These are phyloP conservation scores for Leavenworthia alabamica DNA, from an alignment of 345 rosid genomes.

Conservation along the genomic window DNA sequence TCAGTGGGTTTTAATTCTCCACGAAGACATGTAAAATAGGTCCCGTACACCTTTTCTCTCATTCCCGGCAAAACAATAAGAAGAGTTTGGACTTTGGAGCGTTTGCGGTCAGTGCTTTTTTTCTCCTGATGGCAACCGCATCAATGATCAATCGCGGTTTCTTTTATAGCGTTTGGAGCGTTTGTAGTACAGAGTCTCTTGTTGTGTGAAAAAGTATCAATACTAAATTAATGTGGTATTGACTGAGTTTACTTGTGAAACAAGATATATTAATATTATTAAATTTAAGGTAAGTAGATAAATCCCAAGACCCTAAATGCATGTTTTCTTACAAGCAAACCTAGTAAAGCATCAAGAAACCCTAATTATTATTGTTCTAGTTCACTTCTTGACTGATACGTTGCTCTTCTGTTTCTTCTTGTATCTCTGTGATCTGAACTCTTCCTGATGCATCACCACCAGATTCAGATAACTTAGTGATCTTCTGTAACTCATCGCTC, in stretches of 20 bases:
- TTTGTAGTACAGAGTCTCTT: slow-evolving; percentile 42
- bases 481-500: slow-evolving; percentile 61
- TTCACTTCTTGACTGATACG: slow-evolving; percentile 30
- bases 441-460: slow-evolving; percentile 47
- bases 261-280: slow-evolving; percentile 21
- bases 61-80: slow-evolving; percentile 14
- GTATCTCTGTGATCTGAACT: slow-evolving; percentile 49
- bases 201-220: slow-evolving; percentile 1
- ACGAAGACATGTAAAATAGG: slow-evolving; percentile 18
- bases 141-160: slow-evolving; percentile 71
- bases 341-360: slow-evolving; percentile 4
- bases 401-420: slow-evolving; percentile 44
- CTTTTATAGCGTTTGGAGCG: slow-evolving; percentile 72
- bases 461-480: slow-evolving; percentile 65
- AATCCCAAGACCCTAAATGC: slow-evolving; percentile 10
- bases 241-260: slow-evolving; percentile 27
- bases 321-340: slow-evolving; percentile 14
- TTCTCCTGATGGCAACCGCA: slow-evolving; percentile 67
- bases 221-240: slow-evolving; percentile 2
- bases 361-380: slow-evolving; percentile 10
- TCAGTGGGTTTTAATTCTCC: slow-evolving; percentile 7
- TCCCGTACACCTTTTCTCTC: not conserved
- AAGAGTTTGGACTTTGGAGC: no score
- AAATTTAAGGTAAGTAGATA: slow-evolving; percentile 10
- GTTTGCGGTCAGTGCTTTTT: slow-evolving; percentile 1